Conservation (phyloP, 305 asterid species). For the Petunia hybrid region DNA sequence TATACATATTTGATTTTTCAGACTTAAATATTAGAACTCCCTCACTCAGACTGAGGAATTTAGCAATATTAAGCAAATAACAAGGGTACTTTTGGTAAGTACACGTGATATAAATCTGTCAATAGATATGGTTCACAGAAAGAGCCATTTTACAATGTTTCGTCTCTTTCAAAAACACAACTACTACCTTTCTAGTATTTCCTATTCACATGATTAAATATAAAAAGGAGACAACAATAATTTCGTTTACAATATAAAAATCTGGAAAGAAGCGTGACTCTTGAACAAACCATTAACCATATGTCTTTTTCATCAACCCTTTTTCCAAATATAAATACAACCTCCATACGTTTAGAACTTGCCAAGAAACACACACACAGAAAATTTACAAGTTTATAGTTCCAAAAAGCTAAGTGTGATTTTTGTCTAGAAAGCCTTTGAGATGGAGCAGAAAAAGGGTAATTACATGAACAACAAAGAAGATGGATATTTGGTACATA, state of each 20-base stretch:
- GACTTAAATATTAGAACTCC: too few relatives aligned
- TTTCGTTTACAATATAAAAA: background rate
- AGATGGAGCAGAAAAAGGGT: constrained; percentile 10
- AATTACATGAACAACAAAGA: background rate
- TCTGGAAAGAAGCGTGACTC: background rate
- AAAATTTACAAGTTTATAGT: background rate
- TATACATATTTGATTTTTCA: too few relatives aligned
- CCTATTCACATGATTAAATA: background rate
- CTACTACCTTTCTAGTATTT: background rate
- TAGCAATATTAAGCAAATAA: background rate
- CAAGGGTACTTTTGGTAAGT: background rate
- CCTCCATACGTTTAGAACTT: background rate
- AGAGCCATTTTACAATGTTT: background rate
- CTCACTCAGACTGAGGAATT: too few relatives aligned
- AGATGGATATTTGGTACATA: constrained; percentile 27
- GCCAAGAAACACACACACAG: background rate
- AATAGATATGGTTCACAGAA: constrained; percentile 19
- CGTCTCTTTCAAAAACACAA: background rate
- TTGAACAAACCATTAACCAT: constrained; percentile 9
- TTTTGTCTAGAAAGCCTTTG: background rate
- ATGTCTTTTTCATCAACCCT: constrained; percentile 12
- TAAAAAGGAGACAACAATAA: background rate
- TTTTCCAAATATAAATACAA: constrained; percentile 22
- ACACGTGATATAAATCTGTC: background rate
- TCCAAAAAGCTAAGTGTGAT: background rate